These are phyloP conservation scores for Urochloa ruziziensis DNA, from an alignment of 176 grass and related monocot genomes.

Conservation along the genomic window DNA sequence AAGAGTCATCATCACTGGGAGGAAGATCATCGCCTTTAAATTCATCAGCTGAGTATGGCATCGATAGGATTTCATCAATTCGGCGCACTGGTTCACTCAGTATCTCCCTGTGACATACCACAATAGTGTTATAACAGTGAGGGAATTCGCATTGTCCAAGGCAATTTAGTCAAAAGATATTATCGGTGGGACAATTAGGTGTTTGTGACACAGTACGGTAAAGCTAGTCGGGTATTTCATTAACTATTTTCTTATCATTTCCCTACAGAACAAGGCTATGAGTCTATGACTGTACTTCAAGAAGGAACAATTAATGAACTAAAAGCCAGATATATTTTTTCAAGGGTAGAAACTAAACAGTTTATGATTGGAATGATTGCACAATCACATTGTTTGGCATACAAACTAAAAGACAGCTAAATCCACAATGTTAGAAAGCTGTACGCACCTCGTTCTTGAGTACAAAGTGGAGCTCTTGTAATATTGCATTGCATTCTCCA, in stretches of 20 bases:
- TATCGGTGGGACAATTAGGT: neutral
- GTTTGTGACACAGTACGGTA: neutral
- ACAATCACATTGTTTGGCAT: neutral
- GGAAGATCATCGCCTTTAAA: slow-evolving; percentile 66
- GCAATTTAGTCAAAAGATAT: neutral
- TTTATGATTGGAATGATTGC: neutral
- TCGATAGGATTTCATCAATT: slow-evolving; percentile 81
- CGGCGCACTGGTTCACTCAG: slow-evolving; percentile 67
- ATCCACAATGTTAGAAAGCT: neutral
- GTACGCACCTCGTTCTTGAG: slow-evolving; percentile 56
- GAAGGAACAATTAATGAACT: neutral
- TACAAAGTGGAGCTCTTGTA: slow-evolving; percentile 80
- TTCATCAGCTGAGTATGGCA: slow-evolving; percentile 57
- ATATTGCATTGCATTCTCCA: slow-evolving; percentile 70
- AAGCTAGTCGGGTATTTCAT: neutral
- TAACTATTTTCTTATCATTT: neutral
- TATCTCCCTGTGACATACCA: slow-evolving; percentile 62
- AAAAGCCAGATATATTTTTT: neutral
- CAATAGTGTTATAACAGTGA: neutral
- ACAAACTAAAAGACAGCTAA: neutral
- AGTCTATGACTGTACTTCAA: neutral
- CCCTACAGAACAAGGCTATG: neutral
- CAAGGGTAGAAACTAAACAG: neutral
- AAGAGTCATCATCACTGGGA: slow-evolving; percentile 71
- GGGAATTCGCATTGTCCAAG: neutral